Evolutionary conservation across 345 rosid species (phyloP).

Genomic region (Adansonia digitata): DNA sequence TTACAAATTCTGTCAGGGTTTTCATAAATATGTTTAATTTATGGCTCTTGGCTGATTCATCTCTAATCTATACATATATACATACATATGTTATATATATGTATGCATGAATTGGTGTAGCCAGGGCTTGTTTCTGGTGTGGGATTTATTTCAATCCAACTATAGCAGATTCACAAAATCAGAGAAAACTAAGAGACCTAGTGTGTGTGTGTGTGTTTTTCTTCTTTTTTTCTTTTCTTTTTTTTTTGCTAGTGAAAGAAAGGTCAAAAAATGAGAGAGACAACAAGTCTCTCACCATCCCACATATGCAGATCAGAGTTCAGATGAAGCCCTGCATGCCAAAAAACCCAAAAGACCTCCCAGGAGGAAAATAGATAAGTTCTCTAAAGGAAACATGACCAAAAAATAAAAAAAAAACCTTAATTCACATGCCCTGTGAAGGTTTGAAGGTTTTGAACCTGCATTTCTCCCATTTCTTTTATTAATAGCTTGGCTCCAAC

Average conservation of each 20-base stretch:
- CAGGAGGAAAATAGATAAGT: neutral
- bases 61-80: too few species aligned
- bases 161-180: neutral
- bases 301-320: neutral
- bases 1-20: neutral
- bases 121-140: conserved; percentile 9
- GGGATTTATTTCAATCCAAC: neutral
- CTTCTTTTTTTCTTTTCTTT: too few species aligned
- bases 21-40: neutral
- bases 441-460: neutral
- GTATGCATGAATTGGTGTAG: neutral
- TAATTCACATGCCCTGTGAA: neutral
- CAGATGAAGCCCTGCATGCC: neutral
- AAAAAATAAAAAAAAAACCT: neutral
- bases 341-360: neutral
- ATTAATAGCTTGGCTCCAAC: neutral
- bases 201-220: too few species aligned
- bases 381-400: too few species aligned
- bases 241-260: neutral
- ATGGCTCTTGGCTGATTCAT: too few species aligned
- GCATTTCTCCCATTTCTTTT: neutral
- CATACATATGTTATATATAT: too few species aligned
- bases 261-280: neutral
- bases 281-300: neutral
- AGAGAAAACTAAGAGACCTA: neutral